Evolutionary conservation across 768 basidiomycete genomes (phyloP).

Genomic region (Kwoniella bestiolae): DNA sequence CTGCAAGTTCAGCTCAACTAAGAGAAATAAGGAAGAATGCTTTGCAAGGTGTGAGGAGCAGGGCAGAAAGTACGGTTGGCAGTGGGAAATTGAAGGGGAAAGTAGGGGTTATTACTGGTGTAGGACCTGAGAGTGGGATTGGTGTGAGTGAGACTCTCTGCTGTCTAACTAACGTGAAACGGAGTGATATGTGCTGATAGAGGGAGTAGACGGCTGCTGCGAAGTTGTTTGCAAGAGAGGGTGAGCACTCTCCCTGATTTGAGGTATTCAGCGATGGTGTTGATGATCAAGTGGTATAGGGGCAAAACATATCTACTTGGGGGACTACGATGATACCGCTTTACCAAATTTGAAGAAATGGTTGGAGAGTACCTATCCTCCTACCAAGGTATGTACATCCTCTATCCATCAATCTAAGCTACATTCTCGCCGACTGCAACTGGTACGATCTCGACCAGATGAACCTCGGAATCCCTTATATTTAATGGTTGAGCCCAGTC

Average conservation of each 20-base stretch:
- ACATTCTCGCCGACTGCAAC: too few relatives aligned
- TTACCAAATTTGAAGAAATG: slow-evolving; percentile 72
- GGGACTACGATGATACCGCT: slow-evolving; percentile 72
- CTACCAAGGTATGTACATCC: slow-evolving; percentile 69
- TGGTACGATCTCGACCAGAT: too few relatives aligned
- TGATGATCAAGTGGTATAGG: slow-evolving; percentile 60
- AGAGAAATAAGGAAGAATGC: slow-evolving; percentile 21
- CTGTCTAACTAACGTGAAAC: neutral
- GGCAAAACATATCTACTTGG: slow-evolving; percentile 74
- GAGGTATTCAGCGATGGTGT: neutral
- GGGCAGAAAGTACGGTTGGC: slow-evolving; percentile 16
- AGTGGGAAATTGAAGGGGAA: slow-evolving; percentile 68
- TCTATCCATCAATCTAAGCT: neutral
- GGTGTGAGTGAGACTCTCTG: slow-evolving; percentile 64
- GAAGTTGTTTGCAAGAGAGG: slow-evolving; percentile 28
- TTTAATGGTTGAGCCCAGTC: too few relatives aligned
- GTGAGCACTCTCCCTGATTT: neutral
- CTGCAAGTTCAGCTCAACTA: neutral
- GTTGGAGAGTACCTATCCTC: slow-evolving; percentile 70
- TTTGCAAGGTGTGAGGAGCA: slow-evolving; percentile 20
- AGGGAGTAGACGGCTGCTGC: slow-evolving; percentile 44
- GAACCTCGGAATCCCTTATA: neutral
- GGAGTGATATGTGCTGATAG: neutral
- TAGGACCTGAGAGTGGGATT: slow-evolving; percentile 82
- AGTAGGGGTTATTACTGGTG: slow-evolving; percentile 86